Conservation (phyloP, 345 rosid genomes). For the Eutrema yunnanense region DNA sequence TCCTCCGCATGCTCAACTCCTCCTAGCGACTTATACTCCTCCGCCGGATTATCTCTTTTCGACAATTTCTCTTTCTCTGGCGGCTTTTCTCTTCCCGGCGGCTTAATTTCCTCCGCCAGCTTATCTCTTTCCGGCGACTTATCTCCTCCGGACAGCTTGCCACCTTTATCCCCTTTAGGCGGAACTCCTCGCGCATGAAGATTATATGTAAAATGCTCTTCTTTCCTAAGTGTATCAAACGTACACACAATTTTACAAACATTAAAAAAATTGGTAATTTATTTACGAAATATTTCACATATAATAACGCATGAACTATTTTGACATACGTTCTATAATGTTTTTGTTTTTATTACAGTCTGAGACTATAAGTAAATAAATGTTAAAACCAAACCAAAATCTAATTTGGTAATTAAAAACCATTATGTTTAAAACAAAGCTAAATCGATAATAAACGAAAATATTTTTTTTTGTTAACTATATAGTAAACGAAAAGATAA, state of each 20-base stretch:
- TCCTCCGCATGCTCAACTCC: neutral
- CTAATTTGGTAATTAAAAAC: neutral
- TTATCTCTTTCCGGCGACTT: too few species aligned
- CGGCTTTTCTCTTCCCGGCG: neutral
- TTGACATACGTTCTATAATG: neutral
- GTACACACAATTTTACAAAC: neutral
- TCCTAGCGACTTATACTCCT: neutral
- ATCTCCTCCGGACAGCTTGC: neutral
- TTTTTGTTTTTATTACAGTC: neutral
- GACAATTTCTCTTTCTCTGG: neutral
- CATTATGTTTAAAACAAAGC: neutral
- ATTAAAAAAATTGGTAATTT: neutral
- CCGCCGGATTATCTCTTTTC: neutral
- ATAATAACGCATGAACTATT: neutral
- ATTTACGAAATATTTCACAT: neutral
- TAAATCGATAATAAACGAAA: neutral
- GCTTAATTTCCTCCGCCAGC: neutral
- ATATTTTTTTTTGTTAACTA: too few species aligned
- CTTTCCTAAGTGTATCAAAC: constrained; percentile 10
- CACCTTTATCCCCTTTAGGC: neutral
- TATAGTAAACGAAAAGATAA: neutral
- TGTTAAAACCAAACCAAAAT: neutral
- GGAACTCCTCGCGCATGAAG: neutral
- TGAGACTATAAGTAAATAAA: neutral
- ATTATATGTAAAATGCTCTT: neutral